Conservation (phyloP, 148 eudicot genomes). For the Chenopodium suecicum region DNA sequence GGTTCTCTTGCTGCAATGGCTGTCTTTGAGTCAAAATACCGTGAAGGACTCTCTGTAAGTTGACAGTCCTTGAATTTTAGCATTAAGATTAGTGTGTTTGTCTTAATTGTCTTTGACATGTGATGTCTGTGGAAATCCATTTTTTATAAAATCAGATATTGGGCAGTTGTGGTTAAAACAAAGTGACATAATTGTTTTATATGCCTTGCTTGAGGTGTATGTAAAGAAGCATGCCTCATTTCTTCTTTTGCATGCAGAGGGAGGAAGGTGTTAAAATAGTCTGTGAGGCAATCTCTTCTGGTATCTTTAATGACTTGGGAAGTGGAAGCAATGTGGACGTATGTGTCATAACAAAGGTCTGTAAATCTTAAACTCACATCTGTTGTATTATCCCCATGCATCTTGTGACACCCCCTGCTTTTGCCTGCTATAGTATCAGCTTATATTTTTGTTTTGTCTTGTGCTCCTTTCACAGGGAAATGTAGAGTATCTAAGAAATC, state of each 20-base stretch:
- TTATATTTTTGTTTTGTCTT: conserved; percentile 1
- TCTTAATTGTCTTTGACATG: too few relatives aligned
- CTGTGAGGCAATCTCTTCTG: conserved; percentile 76
- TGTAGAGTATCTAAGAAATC: conserved; percentile 80
- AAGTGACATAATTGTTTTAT: neutral
- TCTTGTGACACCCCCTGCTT: neutral
- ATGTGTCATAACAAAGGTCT: conserved; percentile 85
- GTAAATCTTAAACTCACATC: conserved; percentile 10
- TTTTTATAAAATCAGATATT: neutral
- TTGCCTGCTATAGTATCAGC: neutral
- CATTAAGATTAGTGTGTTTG: neutral
- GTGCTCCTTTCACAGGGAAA: conserved; percentile 55
- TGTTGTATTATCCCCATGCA: neutral
- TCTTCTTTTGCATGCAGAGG: conserved; percentile 46
- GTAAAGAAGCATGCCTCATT: neutral
- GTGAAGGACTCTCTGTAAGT: conserved; percentile 89
- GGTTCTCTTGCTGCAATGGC: conserved; percentile 95
- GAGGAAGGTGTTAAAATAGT: conserved; percentile 86
- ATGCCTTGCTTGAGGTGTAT: neutral
- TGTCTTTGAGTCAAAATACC: conserved; percentile 74
- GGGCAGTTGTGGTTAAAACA: neutral
- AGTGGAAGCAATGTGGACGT: conserved; percentile 96
- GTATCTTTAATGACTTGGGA: conserved; percentile 91
- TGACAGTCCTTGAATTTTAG: neutral
- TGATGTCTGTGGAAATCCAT: neutral